Conservation (phyloP, 2,329 filamentous ascomycete species). For the Byssothecium circinans region DNA sequence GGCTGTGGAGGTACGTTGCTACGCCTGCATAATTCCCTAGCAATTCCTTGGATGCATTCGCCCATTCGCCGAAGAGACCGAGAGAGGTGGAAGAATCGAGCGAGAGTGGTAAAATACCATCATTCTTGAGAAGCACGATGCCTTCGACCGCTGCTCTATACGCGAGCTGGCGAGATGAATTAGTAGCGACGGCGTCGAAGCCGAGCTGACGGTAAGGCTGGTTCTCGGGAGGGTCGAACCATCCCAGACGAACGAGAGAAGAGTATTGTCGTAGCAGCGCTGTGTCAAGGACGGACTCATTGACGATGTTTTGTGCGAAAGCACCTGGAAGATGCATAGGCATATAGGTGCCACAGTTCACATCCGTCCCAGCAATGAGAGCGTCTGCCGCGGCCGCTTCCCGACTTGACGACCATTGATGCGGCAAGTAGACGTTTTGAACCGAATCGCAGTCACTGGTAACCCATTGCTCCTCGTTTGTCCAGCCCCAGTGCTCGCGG, state of each 20-base stretch:
- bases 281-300: conserved; percentile 51
- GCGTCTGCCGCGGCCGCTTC: conserved; percentile 50
- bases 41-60: conserved; percentile 61
- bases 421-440: conserved; percentile 59
- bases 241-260: conserved; percentile 56
- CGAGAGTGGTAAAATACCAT: conserved; percentile 48
- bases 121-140: conserved; percentile 57
- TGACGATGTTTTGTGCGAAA: conserved; percentile 32
- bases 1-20: conserved; percentile 59
- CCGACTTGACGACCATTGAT: conserved; percentile 44
- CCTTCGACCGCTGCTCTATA: conserved; percentile 54
- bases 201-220: conserved; percentile 28
- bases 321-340: conserved; percentile 24
- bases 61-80: conserved; percentile 62
- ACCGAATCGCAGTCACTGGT: conserved; percentile 68
- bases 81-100: conserved; percentile 46
- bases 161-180: conserved; percentile 58
- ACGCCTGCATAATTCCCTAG: conserved; percentile 62
- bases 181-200: conserved; percentile 52
- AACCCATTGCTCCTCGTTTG: conserved; percentile 62
- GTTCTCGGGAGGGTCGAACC: conserved; percentile 50
- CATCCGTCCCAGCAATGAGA: conserved; percentile 56
- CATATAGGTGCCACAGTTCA: conserved; percentile 48
- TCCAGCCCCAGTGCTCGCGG: conserved; percentile 67
- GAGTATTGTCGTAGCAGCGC: conserved; percentile 57